Base-by-base conservation (phyloP, 768 basidiomycete species). In the Collybia mongolica region DNA sequence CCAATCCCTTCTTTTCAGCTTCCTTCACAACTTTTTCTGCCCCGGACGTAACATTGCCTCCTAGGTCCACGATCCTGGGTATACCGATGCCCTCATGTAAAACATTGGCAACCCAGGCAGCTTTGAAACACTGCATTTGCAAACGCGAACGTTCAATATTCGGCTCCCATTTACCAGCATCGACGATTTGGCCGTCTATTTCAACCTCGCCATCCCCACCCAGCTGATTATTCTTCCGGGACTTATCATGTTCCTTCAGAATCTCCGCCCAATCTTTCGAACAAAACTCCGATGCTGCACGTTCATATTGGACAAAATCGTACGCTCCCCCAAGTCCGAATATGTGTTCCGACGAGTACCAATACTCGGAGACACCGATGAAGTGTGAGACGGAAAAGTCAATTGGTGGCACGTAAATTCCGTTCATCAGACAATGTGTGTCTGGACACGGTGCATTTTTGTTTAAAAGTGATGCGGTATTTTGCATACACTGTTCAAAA, bases 111-210 rank as follows among this genome's bases (percentile, higher is more conserved):
- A 99, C 81, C 97, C 97, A 99, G 2, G 97, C 95, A 1, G 96
- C 93, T 68, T 99, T 99, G 84, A 99, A 99, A 65, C 97, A 99
- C 65, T 98, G 97, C 90, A 96, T 90, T 70, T 96, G 83, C 52
- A 99, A 70, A 40, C 96, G 81, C 19, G 90, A 81, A 29, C 90
- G 68, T 64, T 95, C 95, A 51, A 96, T 86, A 48, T 81, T 71
- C 35, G 82, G 73, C 19, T 80, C 81, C 90, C 88, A 91, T 55
- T 78, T 76, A 0, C 84, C 85, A 3, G 79, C 75, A 22, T 75
- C 77, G n/a, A 88, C 76, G 11, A 88, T 65, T 52, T 81, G 65
- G 17, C 86, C 87, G 47, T 75, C 70, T 61, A 80, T 62, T 52
- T 79, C 72, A 11, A 88, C 77, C 63, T 89, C 81, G 11, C 84